Percentiles rank a stretch among this genome's conserved stretches.
These are phyloP conservation scores for Phytophthora citricola DNA, from an alignment of 352 stramenopile species.

Conservation along the genomic window DNA sequence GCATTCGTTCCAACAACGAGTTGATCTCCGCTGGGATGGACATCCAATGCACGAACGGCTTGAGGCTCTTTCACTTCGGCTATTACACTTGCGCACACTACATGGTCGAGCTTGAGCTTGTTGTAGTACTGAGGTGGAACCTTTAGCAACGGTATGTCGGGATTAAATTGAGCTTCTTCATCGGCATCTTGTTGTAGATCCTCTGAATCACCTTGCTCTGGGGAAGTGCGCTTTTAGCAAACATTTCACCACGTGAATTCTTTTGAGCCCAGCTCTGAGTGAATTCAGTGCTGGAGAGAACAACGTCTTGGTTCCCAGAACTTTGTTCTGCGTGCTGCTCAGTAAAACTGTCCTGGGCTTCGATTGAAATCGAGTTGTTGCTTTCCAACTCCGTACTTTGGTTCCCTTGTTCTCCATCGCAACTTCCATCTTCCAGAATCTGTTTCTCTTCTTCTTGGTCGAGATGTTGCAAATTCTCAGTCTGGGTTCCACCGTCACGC, in stretches of 20 bases:
- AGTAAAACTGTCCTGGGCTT: not conserved
- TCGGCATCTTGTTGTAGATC: slow-evolving; percentile 2
- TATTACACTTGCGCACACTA: slow-evolving; percentile 56
- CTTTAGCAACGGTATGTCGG: not conserved
- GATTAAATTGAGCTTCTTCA: slow-evolving; percentile 1
- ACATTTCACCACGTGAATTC: not conserved
- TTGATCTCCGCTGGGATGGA: slow-evolving; percentile 42
- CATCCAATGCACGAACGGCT: slow-evolving; percentile 61
- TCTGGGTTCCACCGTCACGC: slow-evolving; percentile 22
- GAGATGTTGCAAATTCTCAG: slow-evolving; percentile 7
- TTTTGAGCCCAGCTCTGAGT: slow-evolving; percentile 1
- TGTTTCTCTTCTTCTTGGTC: slow-evolving; percentile 1
- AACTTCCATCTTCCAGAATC: not conserved
- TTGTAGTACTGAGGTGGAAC: slow-evolving; percentile 31
- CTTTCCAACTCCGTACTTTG: not conserved
- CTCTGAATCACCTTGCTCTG: not conserved
- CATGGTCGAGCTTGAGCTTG: slow-evolving; percentile 46
- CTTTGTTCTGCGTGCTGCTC: slow-evolving; percentile 3
- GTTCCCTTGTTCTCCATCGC: not conserved
- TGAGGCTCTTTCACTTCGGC: slow-evolving; percentile 63
- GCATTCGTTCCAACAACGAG: slow-evolving; percentile 74
- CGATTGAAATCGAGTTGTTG: not conserved
- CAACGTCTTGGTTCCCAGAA: not conserved
- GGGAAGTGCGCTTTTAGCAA: not conserved
- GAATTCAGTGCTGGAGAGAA: not conserved